phyloP scores from a whole-genome alignment of 768 basidiomycete species.

The Boletellus sp. region DNA sequence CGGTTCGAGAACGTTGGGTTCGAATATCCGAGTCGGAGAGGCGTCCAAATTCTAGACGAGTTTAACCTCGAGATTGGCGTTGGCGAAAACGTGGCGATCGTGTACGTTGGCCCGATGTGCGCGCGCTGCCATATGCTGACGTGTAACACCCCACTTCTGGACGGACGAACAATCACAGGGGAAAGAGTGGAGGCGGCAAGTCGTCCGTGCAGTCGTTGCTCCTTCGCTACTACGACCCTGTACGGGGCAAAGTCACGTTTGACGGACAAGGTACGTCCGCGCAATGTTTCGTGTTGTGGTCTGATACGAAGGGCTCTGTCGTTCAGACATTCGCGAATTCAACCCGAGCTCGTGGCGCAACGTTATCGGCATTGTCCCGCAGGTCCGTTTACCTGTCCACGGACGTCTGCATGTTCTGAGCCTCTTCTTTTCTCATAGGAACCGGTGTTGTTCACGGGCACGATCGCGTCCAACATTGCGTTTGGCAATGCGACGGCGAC shows the following conservation, averaged over 20 bases:
- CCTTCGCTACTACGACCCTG: constrained; percentile 85
- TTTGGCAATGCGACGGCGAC: constrained; percentile 78
- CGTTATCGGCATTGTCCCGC: constrained; percentile 91
- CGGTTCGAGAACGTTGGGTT: constrained; percentile 83
- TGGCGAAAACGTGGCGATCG: constrained; percentile 87
- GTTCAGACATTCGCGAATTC: constrained; percentile 83
- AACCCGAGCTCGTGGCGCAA: constrained; percentile 82
- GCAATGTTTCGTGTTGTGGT: neutral
- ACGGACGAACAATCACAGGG: constrained; percentile 42
- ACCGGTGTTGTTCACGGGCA: constrained; percentile 86
- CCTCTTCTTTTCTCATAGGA: constrained; percentile 40
- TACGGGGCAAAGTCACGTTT: constrained; percentile 76
- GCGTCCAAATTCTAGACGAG: constrained; percentile 75
- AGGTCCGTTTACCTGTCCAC: constrained; percentile 35
- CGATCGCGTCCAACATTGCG: constrained; percentile 92
- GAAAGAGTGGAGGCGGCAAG: constrained; percentile 92
- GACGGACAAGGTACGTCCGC: constrained; percentile 69
- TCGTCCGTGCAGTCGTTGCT: constrained; percentile 87
- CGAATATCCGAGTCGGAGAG: constrained; percentile 84
- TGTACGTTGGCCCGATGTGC: constrained; percentile 51
- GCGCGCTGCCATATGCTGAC: neutral
- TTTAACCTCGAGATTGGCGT: constrained; percentile 77
- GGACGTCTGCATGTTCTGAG: neutral
- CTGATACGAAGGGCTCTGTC: neutral
- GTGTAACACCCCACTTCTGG: neutral